Evolutionary conservation across 2,329 filamentous ascomycete genomes (phyloP), one percentile per base, ranked within the genome.

Genomic region (Tolypocladium inflatum): DNA sequence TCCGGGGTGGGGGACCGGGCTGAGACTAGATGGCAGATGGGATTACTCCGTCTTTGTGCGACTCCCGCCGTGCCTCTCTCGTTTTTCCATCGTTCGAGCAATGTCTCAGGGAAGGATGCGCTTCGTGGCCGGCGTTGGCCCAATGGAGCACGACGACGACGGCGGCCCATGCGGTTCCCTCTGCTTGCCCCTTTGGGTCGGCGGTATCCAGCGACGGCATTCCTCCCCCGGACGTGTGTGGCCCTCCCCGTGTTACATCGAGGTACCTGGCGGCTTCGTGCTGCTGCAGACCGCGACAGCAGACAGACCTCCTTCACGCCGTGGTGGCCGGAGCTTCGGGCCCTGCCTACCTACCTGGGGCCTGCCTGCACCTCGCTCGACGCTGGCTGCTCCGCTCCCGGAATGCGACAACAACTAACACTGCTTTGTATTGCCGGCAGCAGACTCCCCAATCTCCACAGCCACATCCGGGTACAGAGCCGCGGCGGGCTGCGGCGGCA

Each of bases 361-460:
- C 15, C 45, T 1, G n/a, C 30, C 48, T 35, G 39, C 39, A 41
- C 39, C 19, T 11, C 48, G 10, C 19, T 15, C 48, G 21, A 13
- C 48, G 48, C 19, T 17, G 48, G 48, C 48, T 10, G 48, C 51
- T 58, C 48, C 38, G 50, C 55, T 60, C 55, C 54, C 56, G 54
- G 61, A 62, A 62, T 62, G 61, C 55, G 54, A 62, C 54, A 56
- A 54, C 33, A 43, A 48, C 39, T 41, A 51, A 38, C 53, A 26
- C 39, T 50, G 53, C 35, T 53, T 52, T 53, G 38, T 52, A 21
- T 54, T 53, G 45, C 33, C 55, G 55, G 45, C 48, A 45, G 33
- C 45, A 38, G 55, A 30, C 48, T n/a, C 53, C 21, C 39, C 53
- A 55, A 42, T 26, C 53, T 55, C 53, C 53, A 55, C 53, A 55